phyloP scores from a whole-genome alignment of 2,329 filamentous ascomycete genomes.

The Hortaea sp. region DNA sequence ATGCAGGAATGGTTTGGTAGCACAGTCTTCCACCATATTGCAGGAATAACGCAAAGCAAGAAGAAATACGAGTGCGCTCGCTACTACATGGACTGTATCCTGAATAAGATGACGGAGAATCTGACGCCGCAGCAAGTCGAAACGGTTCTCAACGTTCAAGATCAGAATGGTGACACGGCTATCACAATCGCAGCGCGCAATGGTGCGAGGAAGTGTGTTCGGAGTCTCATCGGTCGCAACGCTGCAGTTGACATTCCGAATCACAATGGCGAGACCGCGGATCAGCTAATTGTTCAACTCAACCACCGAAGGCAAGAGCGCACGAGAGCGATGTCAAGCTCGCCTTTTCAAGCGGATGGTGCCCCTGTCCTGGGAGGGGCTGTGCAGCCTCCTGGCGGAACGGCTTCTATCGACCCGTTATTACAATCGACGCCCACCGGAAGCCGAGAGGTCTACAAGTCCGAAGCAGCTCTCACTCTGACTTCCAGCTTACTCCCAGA shows the following conservation, averaged over 20 bases:
- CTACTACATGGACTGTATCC: constrained; percentile 85
- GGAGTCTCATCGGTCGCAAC: constrained; percentile 60
- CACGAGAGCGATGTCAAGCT: constrained; percentile 62
- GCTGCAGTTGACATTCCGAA: constrained; percentile 78
- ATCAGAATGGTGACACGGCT: constrained; percentile 82
- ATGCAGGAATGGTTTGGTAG: constrained; percentile 64
- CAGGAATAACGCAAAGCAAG: constrained; percentile 73
- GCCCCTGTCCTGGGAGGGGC: constrained; percentile 12
- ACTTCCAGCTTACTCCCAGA: constrained; percentile 51
- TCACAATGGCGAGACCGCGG: constrained; percentile 68
- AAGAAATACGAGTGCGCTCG: constrained; percentile 81
- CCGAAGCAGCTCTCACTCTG: constrained; percentile 46
- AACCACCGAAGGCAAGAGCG: constrained; percentile 60
- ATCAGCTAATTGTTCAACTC: constrained; percentile 65
- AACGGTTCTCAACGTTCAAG: constrained; percentile 68
- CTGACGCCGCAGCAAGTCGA: constrained; percentile 69
- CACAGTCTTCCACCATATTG: constrained; percentile 90
- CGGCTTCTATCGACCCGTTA: constrained; percentile 15
- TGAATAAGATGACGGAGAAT: constrained; percentile 75
- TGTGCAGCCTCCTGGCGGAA: constrained; percentile 16
- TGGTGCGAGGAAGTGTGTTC: constrained; percentile 65
- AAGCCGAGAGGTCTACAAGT: constrained; percentile 25
- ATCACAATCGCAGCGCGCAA: constrained; percentile 82
- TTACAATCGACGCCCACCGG: constrained; percentile 2
- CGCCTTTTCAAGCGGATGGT: constrained; percentile 33